Evolutionary conservation across 139 green algal genomes (phyloP).

Genomic region (Raphidocelis subcapitata): DNA sequence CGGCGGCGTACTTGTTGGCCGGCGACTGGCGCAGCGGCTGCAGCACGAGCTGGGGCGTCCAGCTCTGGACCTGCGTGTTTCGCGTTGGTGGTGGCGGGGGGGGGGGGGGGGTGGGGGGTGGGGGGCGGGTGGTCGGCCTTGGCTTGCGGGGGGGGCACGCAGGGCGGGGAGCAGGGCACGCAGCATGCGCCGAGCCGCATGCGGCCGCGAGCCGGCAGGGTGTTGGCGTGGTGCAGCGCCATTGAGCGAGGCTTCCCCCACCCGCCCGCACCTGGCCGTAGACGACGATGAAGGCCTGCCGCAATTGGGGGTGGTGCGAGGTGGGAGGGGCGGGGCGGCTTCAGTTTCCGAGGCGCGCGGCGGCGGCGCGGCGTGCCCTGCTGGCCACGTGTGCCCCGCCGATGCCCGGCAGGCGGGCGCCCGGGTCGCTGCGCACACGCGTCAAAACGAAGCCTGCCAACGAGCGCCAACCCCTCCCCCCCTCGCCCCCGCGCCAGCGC

Average conservation of each 20-base stretch:
- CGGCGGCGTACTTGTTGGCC: conserved; percentile 70
- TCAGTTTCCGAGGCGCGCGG: not conserved
- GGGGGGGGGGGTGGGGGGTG: no score
- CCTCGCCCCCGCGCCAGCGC: not conserved
- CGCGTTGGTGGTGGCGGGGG: not conserved
- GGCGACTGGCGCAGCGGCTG: conserved; percentile 70
- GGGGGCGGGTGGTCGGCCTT: no score
- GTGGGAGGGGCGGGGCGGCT: not conserved
- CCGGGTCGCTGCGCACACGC: not conserved
- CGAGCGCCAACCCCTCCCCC: not conserved
- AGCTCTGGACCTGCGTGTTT: conserved; percentile 77
- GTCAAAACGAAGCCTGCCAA: not conserved
- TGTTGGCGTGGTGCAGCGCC: no score
- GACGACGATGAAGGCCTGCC: conserved; percentile 50
- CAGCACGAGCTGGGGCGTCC: conserved; percentile 75
- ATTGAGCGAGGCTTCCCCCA: no score
- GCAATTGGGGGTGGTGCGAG: no score
- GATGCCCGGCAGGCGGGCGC: not conserved
- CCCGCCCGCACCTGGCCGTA: conserved; percentile 40
- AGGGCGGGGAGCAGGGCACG: no score
- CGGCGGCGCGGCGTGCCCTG: not conserved
- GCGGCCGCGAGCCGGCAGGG: no score
- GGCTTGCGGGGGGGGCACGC: no score
- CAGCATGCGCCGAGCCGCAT: no score
- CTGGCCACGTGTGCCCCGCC: not conserved